Evolutionary conservation across 441 rosid species (phyloP).

Genomic region (Daphne laureola): DNA sequence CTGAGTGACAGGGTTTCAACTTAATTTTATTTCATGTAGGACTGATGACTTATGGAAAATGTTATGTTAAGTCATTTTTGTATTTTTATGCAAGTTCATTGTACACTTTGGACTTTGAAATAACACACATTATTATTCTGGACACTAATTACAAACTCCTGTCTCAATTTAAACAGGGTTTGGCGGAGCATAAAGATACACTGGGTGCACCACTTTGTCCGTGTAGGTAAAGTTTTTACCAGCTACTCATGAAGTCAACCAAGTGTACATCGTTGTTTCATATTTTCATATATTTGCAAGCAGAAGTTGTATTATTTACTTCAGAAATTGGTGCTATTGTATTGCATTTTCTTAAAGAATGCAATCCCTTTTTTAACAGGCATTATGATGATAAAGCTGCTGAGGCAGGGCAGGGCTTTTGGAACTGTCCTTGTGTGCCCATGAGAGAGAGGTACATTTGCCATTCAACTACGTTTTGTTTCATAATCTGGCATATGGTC

Average conservation of each 20-base stretch:
- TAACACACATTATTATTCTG: no score
- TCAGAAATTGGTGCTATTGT: not conserved
- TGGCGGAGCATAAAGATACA: constrained; percentile 92
- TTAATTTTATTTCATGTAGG: no score
- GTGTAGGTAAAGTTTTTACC: constrained; percentile 53
- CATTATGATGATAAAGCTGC: constrained; percentile 92
- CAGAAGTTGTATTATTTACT: not conserved
- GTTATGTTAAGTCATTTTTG: no score
- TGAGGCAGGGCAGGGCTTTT: constrained; percentile 83
- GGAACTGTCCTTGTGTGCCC: constrained; percentile 97
- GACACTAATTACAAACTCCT: no score
- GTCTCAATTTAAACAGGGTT: constrained; percentile 44
- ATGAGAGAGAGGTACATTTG: constrained; percentile 84
- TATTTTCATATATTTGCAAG: constrained; percentile 2
- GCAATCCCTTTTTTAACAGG: constrained; percentile 30
- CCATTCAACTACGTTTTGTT: not conserved
- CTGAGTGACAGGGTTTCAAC: no score
- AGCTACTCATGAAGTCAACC: not conserved
- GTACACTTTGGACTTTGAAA: no score
- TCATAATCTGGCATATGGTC: not conserved
- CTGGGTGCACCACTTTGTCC: constrained; percentile 97
- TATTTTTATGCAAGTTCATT: no score
- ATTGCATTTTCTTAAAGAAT: not conserved
- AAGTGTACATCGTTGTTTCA: no score
- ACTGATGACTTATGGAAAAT: no score